A percentile compares a stretch with the other conserved stretches of the same genome.
These are phyloP conservation scores for Allomyces arbusculus DNA, from an alignment of 192 early-diverging fungal species.

Conservation along the genomic window DNA sequence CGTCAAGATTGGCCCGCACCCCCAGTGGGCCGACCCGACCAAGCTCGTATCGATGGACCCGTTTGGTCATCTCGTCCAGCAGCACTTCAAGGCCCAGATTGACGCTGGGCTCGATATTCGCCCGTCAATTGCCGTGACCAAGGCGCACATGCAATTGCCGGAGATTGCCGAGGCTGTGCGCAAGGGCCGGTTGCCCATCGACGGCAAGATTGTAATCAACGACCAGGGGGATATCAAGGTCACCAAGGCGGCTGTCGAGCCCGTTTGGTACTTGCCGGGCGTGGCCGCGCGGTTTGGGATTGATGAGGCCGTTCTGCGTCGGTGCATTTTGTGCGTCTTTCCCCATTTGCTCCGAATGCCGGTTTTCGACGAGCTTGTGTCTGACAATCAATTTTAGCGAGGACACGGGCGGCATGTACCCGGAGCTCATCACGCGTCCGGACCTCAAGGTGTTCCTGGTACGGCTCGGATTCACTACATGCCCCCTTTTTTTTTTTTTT, in stretches of 20 bases:
- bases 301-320: constrained; percentile 58
- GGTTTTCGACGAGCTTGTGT: too few relatives aligned
- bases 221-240: constrained; percentile 60
- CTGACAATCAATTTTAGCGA: constrained; percentile 20
- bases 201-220: constrained; percentile 67
- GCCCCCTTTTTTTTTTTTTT: too few relatives aligned
- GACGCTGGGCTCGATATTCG: constrained; percentile 58
- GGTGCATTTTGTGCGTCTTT: constrained; percentile 52
- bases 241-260: constrained; percentile 82
- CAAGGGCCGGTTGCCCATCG: constrained; percentile 39
- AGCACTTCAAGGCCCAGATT: constrained; percentile 36
- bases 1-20: constrained; percentile 53
- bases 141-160: constrained; percentile 85
- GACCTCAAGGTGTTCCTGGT: constrained; percentile 75
- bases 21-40: constrained; percentile 56
- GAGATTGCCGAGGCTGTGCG: constrained; percentile 61
- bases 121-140: constrained; percentile 78
- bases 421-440: constrained; percentile 76
- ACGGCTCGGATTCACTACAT: too few relatives aligned
- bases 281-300: constrained; percentile 75
- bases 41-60: constrained; percentile 91
- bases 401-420: constrained; percentile 88
- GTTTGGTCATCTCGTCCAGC: constrained; percentile 60
- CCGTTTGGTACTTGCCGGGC: constrained; percentile 86
- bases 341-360: not conserved